These are phyloP conservation scores for Trichoderma asperellum DNA, from an alignment of 2,329 filamentous ascomycete genomes.

Conservation along the genomic window DNA sequence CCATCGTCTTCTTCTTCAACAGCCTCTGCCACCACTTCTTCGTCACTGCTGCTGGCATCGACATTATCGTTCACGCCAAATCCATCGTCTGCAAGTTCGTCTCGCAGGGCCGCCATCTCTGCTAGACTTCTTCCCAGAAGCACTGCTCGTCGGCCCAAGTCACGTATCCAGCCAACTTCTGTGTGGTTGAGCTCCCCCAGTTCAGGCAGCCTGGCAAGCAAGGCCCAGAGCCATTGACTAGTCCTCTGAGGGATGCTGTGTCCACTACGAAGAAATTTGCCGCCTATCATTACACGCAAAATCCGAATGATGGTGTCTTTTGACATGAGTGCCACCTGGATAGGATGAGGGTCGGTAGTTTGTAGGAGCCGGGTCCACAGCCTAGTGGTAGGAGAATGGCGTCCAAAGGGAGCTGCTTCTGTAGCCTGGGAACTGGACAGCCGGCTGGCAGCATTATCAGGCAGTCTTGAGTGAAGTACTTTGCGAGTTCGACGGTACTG, in stretches of 20 bases:
- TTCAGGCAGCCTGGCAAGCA: conserved; percentile 76
- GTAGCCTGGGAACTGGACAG: conserved; percentile 59
- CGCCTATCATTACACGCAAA: conserved; percentile 67
- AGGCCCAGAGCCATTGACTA: conserved; percentile 83
- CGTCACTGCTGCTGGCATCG: conserved; percentile 49
- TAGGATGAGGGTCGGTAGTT: conserved; percentile 59
- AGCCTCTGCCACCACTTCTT: conserved; percentile 43
- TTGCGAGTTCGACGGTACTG: conserved; percentile 69
- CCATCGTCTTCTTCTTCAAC: conserved; percentile 40
- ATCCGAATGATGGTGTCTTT: conserved; percentile 68
- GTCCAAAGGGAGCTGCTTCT: conserved; percentile 59
- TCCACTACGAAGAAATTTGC: conserved; percentile 65
- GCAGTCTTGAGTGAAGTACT: conserved; percentile 60
- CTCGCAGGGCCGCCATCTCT: conserved; percentile 55
- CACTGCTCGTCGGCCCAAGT: conserved; percentile 77
- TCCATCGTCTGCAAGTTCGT: conserved; percentile 47
- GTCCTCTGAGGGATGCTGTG: conserved; percentile 65
- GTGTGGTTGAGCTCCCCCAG: conserved; percentile 74
- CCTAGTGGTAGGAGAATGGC: conserved; percentile 52
- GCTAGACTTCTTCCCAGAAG: conserved; percentile 59
- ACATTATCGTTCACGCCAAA: conserved; percentile 52
- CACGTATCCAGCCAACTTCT: conserved; percentile 75
- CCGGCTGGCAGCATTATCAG: conserved; percentile 53
- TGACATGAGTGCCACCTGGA: conserved; percentile 66
- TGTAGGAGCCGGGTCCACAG: conserved; percentile 59